phyloP scores from a whole-genome alignment of 2,329 filamentous ascomycete species.

The Pyricularia grisea region DNA sequence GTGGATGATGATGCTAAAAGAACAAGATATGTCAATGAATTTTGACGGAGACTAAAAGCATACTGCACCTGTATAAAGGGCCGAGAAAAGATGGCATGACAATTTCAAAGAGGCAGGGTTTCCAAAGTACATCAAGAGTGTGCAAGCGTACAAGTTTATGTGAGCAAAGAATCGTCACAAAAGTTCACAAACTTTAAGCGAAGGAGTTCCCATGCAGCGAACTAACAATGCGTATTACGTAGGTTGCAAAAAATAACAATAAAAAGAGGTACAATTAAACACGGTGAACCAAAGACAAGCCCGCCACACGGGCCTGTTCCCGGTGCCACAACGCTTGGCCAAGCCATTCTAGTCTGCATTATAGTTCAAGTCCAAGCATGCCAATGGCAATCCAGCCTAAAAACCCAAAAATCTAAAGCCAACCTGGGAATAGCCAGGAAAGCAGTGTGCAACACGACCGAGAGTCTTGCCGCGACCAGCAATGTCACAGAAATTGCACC shows the following conservation, averaged over 20 bases:
- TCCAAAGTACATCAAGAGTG: no score
- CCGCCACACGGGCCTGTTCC: neutral
- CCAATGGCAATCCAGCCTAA: neutral
- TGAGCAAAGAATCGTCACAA: no score
- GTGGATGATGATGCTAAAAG: no score
- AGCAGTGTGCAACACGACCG: neutral
- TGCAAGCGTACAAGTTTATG: no score
- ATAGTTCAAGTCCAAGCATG: neutral
- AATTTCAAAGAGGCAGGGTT: no score
- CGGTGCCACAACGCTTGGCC: neutral
- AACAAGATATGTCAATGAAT: no score
- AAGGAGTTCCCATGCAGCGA: neutral
- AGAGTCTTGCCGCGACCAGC: neutral
- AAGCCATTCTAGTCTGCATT: neutral
- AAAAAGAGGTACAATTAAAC: neutral
- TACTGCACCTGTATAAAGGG: no score
- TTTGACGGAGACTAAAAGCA: no score
- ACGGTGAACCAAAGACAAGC: neutral
- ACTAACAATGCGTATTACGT: neutral
- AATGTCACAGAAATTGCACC: neutral
- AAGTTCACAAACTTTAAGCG: neutral
- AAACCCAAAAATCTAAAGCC: neutral
- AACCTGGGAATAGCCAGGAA: neutral
- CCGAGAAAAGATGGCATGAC: no score
- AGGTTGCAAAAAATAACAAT: neutral